Percentiles rank a stretch among this genome's conserved stretches.
phyloP scores from a whole-genome alignment of 2,329 filamentous ascomycete species.

The Grosmannia clavigera region DNA sequence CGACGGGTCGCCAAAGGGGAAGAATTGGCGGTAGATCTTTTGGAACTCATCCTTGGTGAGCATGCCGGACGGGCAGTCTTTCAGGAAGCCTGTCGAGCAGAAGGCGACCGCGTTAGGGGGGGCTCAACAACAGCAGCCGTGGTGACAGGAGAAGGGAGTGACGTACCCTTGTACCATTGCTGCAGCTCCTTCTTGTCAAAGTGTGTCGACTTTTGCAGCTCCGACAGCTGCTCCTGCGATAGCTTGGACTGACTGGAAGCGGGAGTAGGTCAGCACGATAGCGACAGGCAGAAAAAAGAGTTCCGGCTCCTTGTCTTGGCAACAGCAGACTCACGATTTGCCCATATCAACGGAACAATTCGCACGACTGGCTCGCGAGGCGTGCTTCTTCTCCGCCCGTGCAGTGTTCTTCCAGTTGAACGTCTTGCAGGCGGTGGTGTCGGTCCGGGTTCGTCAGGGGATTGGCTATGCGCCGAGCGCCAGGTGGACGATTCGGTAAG shows the following conservation, averaged over 20 bases:
- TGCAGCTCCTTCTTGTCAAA: slow-evolving; percentile 99
- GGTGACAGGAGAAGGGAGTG: background rate
- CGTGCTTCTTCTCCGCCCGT: background rate
- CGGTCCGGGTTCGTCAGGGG: background rate
- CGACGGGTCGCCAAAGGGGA: slow-evolving; percentile 93
- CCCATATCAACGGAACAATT: slow-evolving; percentile 25
- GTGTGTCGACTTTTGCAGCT: slow-evolving; percentile 93
- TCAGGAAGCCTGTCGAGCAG: slow-evolving; percentile 64
- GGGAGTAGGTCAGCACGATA: background rate
- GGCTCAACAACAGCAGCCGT: too few relatives aligned
- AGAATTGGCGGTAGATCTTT: slow-evolving; percentile 99
- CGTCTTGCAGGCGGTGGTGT: background rate
- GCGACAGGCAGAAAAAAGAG: background rate
- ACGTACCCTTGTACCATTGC: slow-evolving; percentile 97
- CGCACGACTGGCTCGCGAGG: background rate
- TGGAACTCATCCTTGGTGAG: slow-evolving; percentile 98
- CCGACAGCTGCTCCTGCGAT: slow-evolving; percentile 86
- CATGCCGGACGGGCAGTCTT: slow-evolving; percentile 94
- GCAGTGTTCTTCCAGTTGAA: background rate
- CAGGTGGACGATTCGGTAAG: background rate
- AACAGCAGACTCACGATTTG: slow-evolving; percentile 37
- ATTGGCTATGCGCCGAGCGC: background rate
- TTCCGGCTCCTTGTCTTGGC: background rate
- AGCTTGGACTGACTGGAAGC: slow-evolving; percentile 82
- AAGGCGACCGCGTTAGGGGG: background rate